Conservation (phyloP, 2,329 filamentous ascomycete species). For the Fusarium sp. region DNA sequence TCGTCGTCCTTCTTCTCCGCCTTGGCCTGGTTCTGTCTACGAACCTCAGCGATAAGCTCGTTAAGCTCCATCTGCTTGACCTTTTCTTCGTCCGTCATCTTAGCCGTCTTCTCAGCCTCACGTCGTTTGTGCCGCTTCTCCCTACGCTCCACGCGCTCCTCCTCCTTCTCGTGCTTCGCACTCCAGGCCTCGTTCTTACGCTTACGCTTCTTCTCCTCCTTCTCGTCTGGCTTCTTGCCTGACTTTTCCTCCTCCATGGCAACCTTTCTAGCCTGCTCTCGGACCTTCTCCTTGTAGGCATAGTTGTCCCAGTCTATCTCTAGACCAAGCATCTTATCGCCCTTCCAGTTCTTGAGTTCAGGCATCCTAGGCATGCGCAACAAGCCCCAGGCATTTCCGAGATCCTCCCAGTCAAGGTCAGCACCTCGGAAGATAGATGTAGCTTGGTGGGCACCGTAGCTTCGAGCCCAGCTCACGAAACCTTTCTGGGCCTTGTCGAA, state of each 20-base stretch:
- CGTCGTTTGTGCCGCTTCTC: slow-evolving; percentile 70
- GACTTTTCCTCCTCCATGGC: slow-evolving; percentile 61
- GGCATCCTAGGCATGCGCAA: slow-evolving; percentile 92
- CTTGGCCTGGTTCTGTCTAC: slow-evolving; percentile 62
- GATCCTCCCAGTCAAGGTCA: slow-evolving; percentile 84
- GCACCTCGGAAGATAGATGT: slow-evolving; percentile 85
- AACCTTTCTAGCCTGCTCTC: slow-evolving; percentile 70
- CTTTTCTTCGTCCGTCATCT: slow-evolving; percentile 75
- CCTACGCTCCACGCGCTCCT: slow-evolving; percentile 65
- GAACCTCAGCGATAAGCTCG: slow-evolving; percentile 69
- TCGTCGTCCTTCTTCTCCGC: slow-evolving; percentile 55
- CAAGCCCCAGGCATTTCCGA: slow-evolving; percentile 84
- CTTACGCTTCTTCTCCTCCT: slow-evolving; percentile 61
- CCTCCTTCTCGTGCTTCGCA: slow-evolving; percentile 71
- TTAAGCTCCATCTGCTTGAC: slow-evolving; percentile 68
- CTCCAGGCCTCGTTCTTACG: slow-evolving; percentile 75
- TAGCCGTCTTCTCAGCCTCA: slow-evolving; percentile 67
- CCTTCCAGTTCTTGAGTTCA: slow-evolving; percentile 77
- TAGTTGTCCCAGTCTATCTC: slow-evolving; percentile 72
- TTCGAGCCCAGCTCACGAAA: slow-evolving; percentile 92
- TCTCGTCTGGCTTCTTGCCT: slow-evolving; percentile 50
- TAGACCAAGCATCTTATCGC: slow-evolving; percentile 68
- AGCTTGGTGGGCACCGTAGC: slow-evolving; percentile 90
- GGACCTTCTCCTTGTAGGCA: slow-evolving; percentile 73
- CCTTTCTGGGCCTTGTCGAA: slow-evolving; percentile 90